Percentiles rank a stretch among this genome's conserved stretches.
Evolutionary conservation across 441 rosid species (phyloP).

Genomic region (Aleurites moluccanus): DNA sequence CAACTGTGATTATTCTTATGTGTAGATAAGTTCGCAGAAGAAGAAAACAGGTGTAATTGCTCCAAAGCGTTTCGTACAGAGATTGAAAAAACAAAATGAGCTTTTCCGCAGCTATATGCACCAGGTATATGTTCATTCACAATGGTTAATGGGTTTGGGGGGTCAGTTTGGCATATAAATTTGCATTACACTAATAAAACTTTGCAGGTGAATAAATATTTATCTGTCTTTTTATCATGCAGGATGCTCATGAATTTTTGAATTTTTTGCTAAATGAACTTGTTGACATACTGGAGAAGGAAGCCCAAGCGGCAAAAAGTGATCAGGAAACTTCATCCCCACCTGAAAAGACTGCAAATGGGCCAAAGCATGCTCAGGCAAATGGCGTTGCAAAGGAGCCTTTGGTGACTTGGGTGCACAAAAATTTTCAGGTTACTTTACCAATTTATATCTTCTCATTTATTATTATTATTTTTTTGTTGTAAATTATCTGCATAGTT

Average conservation of each 20-base stretch:
- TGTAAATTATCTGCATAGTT: background rate
- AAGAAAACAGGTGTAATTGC: slow-evolving; percentile 99
- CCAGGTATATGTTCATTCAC: slow-evolving; percentile 54
- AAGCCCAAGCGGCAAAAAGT: slow-evolving; percentile 68
- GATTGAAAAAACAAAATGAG: slow-evolving; percentile 98
- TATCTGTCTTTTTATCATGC: slow-evolving; percentile 18
- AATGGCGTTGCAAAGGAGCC: slow-evolving; percentile 81
- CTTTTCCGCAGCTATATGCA: slow-evolving; percentile 99
- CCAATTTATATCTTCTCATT: slow-evolving; percentile 4
- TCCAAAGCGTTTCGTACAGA: slow-evolving; percentile 95
- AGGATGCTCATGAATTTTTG: slow-evolving; percentile 98
- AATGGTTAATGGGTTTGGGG: background rate
- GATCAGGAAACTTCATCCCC: slow-evolving; percentile 72
- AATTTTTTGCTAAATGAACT: slow-evolving; percentile 92
- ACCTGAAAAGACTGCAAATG: slow-evolving; percentile 73
- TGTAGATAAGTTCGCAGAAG: slow-evolving; percentile 94
- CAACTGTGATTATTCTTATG: slow-evolving; percentile 22
- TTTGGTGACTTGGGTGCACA: slow-evolving; percentile 92
- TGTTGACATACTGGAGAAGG: slow-evolving; percentile 92
- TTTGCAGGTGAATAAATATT: background rate
- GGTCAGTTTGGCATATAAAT: background rate
- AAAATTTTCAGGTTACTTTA: slow-evolving; percentile 75
- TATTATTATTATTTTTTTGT: background rate
- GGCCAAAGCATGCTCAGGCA: slow-evolving; percentile 49
- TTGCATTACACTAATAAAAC: slow-evolving; percentile 9